phyloP scores from a whole-genome alignment of 129 eudicot genomes.

The Deinandra increscens region DNA sequence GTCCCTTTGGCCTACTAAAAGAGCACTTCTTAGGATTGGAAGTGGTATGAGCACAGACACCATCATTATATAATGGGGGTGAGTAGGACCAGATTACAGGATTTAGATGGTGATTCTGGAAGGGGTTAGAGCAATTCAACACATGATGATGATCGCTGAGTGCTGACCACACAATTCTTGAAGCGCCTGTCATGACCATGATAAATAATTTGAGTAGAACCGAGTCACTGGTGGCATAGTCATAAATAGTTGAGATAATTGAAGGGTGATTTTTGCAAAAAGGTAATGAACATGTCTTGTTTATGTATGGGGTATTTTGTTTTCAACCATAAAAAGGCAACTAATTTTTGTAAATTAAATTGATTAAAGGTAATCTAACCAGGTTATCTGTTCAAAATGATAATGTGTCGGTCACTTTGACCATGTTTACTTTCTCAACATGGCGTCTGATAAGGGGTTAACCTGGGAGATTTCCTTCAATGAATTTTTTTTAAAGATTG shows the following conservation, averaged over 20 bases:
- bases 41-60: constrained; percentile 31
- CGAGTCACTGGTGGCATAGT: constrained; percentile 3
- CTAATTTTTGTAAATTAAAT: neutral
- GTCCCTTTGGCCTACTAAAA: constrained; percentile 37
- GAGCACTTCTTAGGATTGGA: constrained; percentile 31
- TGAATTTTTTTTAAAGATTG: constrained; percentile 8
- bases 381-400: neutral
- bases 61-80: constrained; percentile 31
- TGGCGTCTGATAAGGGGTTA: neutral
- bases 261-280: neutral
- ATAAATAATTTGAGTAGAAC: neutral
- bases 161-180: constrained; percentile 23
- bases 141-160: constrained; percentile 29
- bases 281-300: neutral
- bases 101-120: constrained; percentile 38
- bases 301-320: neutral
- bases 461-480: neutral
- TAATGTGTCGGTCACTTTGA: neutral
- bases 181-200: constrained; percentile 36
- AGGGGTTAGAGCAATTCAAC: constrained; percentile 37
- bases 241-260: neutral
- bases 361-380: neutral
- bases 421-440: neutral
- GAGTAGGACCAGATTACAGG: constrained; percentile 45
- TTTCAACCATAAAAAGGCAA: constrained; percentile 1